Conservation (phyloP, 2,329 filamentous ascomycete species). For the Ascochyta pisi region DNA sequence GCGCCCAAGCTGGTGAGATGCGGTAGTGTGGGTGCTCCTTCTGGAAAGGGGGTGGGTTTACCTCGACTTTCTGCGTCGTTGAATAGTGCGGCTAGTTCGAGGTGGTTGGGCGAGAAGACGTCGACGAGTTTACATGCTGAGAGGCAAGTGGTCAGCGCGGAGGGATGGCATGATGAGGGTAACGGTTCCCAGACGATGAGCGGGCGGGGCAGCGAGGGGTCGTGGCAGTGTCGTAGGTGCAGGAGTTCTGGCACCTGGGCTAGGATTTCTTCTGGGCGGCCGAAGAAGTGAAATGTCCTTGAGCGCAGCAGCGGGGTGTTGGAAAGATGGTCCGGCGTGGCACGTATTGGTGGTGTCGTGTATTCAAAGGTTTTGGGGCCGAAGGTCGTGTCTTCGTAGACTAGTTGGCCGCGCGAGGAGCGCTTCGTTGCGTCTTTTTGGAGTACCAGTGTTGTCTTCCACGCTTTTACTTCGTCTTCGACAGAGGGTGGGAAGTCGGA, state of each 20-base stretch:
- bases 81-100: slow-evolving; percentile 27
- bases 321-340: slow-evolving; percentile 16
- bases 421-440: slow-evolving; percentile 6
- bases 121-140: slow-evolving; percentile 27
- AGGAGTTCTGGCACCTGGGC: slow-evolving; percentile 23
- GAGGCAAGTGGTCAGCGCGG: slow-evolving; percentile 12
- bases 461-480: slow-evolving; percentile 12
- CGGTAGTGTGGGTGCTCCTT: background rate
- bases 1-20: background rate
- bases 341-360: slow-evolving; percentile 21
- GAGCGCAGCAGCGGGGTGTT: slow-evolving; percentile 18
- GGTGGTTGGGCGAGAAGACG: slow-evolving; percentile 36
- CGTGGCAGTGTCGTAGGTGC: slow-evolving; percentile 5
- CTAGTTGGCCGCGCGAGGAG: slow-evolving; percentile 24
- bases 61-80: no score
- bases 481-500: slow-evolving; percentile 22
- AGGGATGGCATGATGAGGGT: slow-evolving; percentile 21
- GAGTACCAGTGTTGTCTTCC: slow-evolving; percentile 19
- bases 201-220: slow-evolving; percentile 3
- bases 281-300: slow-evolving; percentile 30
- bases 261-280: slow-evolving; percentile 23
- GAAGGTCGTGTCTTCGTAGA: slow-evolving; percentile 33
- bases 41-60: no score
- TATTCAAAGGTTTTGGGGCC: slow-evolving; percentile 31
- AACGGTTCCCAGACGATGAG: slow-evolving; percentile 34